Evolutionary conservation across 192 early-diverging fungal species (phyloP).

Genomic region (Anaeromyces robustus): DNA sequence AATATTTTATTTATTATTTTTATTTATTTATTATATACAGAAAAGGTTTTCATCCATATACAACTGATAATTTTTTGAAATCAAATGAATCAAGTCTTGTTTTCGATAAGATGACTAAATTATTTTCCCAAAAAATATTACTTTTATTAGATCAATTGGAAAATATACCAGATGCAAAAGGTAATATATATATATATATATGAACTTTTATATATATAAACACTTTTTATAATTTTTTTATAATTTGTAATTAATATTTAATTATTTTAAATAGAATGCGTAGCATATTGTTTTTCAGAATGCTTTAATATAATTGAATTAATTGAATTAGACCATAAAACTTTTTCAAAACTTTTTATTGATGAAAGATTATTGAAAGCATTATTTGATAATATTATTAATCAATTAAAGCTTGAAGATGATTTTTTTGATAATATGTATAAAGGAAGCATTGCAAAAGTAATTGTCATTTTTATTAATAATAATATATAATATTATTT

Average conservation of each 20-base stretch:
- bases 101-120: not conserved
- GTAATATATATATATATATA: too few species aligned
- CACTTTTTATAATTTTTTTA: too few species aligned
- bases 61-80: not conserved
- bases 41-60: not conserved
- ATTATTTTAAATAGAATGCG: not conserved
- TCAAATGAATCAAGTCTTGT: not conserved
- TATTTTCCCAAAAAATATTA: not conserved
- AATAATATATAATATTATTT: too few species aligned
- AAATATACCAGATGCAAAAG: not conserved
- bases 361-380: not conserved
- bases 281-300: not conserved
- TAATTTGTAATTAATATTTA: too few species aligned
- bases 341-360: not conserved
- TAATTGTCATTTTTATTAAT: too few species aligned
- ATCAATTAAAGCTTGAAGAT: not conserved
- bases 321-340: not conserved
- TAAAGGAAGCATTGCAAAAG: not conserved
- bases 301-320: not conserved
- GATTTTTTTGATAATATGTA: not conserved
- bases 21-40: not conserved
- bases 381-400: not conserved
- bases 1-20: too few species aligned
- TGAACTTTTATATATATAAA: too few species aligned
- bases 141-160: not conserved